Evolutionary conservation across 2,329 filamentous ascomycete genomes (phyloP), one percentile per base, ranked within the genome.

Genomic region (Aspergillus felis): DNA sequence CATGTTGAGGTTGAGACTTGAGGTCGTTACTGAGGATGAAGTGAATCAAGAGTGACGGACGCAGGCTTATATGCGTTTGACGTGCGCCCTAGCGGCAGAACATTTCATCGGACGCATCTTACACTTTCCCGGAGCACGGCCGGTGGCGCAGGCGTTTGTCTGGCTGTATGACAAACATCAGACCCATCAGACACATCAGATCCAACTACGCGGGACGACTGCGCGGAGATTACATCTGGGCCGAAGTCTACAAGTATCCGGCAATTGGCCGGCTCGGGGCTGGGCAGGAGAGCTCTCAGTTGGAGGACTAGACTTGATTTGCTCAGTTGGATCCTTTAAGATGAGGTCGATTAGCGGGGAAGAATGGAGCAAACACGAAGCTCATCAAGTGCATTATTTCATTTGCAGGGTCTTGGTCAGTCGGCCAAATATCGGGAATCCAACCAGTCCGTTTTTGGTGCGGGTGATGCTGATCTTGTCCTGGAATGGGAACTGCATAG

Each of bases 351-450:
- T 20, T 32, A 48, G 24, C n/a, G 32, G 32, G 29, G 25, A 25
- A 49, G 48, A 42, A 48, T 50, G 50, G 42, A 49, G 32, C 35
- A 47, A 50, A 46, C 49, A 49, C 51, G 41, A 49, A 42, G 41
- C 42, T 54, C 46, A 10, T 29, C 28, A 32, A 32, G 10, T 32
- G 29, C 12, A 38, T 7, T 17, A 17, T 7, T 38, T 14, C 32
- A 17, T 35, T 35, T 29, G 32, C 32, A 38, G 32, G 32, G 32
- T 38, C 32, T 17, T 38, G 32, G 32, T 17, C 32, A 38, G 32
- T 60, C 63, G 58, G 57, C 57, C 62, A 56, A 63, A 58, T 65
- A 63, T 64, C 63, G 60, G 61, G 35, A 38, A 54, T 60, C 48
- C 41, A 60, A 48, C 54, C 58, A 55, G 55, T 57, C 46, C 58